These are phyloP conservation scores for Leptographium lundbergii DNA, from an alignment of 2,329 filamentous ascomycete species.

Conservation along the genomic window DNA sequence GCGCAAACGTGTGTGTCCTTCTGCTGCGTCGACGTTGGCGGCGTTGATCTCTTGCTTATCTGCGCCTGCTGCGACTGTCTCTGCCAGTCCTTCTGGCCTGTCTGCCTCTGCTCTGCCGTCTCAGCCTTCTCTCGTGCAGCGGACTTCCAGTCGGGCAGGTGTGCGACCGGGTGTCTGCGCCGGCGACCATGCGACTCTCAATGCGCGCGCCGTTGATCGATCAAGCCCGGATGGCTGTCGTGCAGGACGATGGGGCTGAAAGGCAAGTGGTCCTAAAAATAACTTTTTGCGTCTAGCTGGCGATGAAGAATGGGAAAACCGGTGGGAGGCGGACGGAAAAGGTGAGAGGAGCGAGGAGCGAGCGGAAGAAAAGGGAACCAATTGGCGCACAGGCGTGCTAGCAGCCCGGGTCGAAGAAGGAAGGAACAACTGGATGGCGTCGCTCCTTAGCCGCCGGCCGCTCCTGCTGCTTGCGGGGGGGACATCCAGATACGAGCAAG, in stretches of 20 bases:
- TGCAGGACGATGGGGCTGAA: slow-evolving; percentile 11
- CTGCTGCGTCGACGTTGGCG: not conserved
- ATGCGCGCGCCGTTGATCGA: not conserved
- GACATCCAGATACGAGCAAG: too few relatives aligned
- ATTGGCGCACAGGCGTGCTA: not conserved
- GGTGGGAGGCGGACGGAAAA: not conserved
- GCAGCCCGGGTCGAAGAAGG: too few relatives aligned
- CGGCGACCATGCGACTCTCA: not conserved
- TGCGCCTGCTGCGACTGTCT: not conserved
- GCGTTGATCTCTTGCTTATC: not conserved
- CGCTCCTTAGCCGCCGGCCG: not conserved
- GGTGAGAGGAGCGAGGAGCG: not conserved
- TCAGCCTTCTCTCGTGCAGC: not conserved
- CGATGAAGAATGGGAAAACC: slow-evolving; percentile 1
- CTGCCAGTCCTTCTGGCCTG: not conserved
- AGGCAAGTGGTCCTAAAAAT: slow-evolving; percentile 11
- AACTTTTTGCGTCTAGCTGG: slow-evolving; percentile 7
- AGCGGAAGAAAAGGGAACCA: not conserved
- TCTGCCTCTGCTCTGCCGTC: not conserved
- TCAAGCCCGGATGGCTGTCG: not conserved
- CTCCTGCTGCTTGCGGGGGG: not conserved
- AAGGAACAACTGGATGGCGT: too few relatives aligned
- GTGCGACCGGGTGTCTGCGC: not conserved
- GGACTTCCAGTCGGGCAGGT: not conserved
- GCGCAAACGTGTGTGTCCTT: not conserved